Conservation (phyloP, 345 rosid genomes). For the Acer saccharum region DNA sequence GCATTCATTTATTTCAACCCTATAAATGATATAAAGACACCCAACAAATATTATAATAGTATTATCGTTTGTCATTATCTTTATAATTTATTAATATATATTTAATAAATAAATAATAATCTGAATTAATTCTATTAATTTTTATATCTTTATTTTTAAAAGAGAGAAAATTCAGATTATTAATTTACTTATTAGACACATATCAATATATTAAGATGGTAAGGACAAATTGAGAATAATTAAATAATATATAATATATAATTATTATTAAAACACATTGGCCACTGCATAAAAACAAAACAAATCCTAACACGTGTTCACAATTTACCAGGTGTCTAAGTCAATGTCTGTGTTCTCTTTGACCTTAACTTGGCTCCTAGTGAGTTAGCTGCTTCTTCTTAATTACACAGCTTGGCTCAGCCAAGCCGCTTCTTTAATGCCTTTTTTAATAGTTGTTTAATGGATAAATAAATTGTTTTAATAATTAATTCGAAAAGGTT, state of each 20-base stretch:
- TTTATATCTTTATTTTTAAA: too few species aligned
- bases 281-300: not conserved
- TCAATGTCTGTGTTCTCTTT: not conserved
- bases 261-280: not conserved
- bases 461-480: too few species aligned
- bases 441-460: too few species aligned
- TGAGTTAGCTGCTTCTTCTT: not conserved
- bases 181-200: too few species aligned
- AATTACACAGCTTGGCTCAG: not conserved
- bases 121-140: too few species aligned
- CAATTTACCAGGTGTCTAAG: not conserved
- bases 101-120: too few species aligned
- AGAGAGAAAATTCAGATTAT: too few species aligned
- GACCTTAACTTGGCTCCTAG: not conserved
- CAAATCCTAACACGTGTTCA: not conserved
- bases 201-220: too few species aligned
- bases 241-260: too few species aligned
- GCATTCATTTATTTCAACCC: constrained; percentile 38
- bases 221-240: too few species aligned
- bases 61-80: not conserved
- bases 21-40: constrained; percentile 54
- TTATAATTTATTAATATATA: too few species aligned
- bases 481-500: too few species aligned
- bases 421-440: not conserved
- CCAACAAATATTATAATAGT: constrained; percentile 8